A percentile compares a stretch with the other conserved stretches of the same genome.
phyloP scores from a whole-genome alignment of 2,329 filamentous ascomycete genomes.

The Trichoderma atroviride region DNA sequence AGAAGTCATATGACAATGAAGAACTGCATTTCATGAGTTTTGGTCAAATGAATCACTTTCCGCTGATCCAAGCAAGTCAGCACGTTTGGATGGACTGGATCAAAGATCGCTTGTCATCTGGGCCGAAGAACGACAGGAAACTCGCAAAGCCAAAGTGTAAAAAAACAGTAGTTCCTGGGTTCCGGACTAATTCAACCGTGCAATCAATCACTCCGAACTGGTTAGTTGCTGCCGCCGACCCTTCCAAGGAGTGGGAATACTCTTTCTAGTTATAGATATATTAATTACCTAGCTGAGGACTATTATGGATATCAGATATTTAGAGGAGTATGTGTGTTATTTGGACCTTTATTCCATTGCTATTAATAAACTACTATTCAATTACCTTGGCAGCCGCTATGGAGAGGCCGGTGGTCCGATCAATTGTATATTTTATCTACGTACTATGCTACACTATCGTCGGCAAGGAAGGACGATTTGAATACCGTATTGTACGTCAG shows the following conservation, averaged over 20 bases:
- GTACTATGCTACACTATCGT: no score
- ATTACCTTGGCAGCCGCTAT: no score
- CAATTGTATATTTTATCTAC: no score
- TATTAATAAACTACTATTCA: no score
- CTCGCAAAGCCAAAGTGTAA: neutral
- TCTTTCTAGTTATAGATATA: neutral
- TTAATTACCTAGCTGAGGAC: no score
- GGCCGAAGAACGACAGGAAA: neutral
- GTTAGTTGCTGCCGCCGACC: neutral
- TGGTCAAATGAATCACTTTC: neutral
- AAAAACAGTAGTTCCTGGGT: neutral
- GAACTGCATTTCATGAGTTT: neutral
- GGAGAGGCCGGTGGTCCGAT: no score
- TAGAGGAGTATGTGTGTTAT: no score
- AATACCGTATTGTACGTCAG: no score
- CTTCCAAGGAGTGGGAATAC: neutral
- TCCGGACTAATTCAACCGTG: neutral
- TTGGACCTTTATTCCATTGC: no score
- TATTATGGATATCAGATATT: no score
- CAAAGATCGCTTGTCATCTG: neutral
- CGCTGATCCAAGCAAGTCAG: neutral
- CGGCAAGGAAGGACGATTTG: no score
- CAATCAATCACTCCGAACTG: neutral
- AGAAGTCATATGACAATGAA: neutral
- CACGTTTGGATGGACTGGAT: neutral